Base-by-base conservation (phyloP, 805 yeast genomes). In the Pichia insulana region DNA sequence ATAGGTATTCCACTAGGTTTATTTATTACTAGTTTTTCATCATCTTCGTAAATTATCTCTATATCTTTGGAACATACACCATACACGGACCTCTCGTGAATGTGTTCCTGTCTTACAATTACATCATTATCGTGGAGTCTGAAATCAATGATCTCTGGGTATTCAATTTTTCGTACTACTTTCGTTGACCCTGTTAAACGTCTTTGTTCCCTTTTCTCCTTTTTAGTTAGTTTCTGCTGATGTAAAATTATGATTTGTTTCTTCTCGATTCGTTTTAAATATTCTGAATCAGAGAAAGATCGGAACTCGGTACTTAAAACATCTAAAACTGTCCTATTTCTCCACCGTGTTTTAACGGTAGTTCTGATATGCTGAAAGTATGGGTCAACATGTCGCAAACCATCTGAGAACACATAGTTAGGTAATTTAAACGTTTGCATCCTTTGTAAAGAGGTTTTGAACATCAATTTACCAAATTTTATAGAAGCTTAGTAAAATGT, bases 1-100 rank as follows among this genome's bases (percentile, higher is more conserved):
- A 76, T 69, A 1, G 80, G 78, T 2, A 74, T 58, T 0, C 79
- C 80, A 2, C 69, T 58, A 0, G 80, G 79, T 48, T 75, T 75
- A 45, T 69, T 59, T 20, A 75, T 75, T 10, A 74, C 39, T 4
- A 73, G 27, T 7, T 59, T 57, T 6, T 57, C 58, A 39, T 64
- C 59, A 35, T 53, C 55, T 37, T 57, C 56, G 31, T 36, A 45
- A 7, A 60, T 42, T 2, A 55, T 43, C 13, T 49, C 44, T 7
- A 54, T 42, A 2, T 37, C 12, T 12, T 16, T 31, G 13, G 27
- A 15, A 1, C 16, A 10, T 11, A 28, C 3, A 11, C 34, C 44
- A 15, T 16, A 18, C 12, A 44, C 39, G 34, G 63, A 53, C 12
- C 58, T 42, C 42, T 62, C 65, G 48, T 62, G 65, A 11, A 48